Evolutionary conservation across 1,139 yeast species (phyloP).

Genomic region (Nakaseomyces glabratus): DNA sequence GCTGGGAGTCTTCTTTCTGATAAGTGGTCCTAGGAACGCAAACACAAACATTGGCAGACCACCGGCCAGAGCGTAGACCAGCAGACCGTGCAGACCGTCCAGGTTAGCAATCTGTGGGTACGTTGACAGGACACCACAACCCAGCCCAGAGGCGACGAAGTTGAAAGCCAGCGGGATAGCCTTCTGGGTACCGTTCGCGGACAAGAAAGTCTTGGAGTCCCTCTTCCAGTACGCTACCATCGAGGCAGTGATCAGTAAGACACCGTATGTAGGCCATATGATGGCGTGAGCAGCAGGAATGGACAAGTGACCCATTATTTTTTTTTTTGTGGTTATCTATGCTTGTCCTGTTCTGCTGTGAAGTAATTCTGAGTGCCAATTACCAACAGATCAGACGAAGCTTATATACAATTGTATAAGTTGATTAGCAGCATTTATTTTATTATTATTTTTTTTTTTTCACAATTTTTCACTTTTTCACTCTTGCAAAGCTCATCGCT

Average conservation of each 20-base stretch:
- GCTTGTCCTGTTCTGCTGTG: too few species aligned
- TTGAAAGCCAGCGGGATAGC: constrained; percentile 78
- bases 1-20: constrained; percentile 71
- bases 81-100: constrained; percentile 78
- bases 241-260: constrained; percentile 52
- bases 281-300: constrained; percentile 62
- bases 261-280: constrained; percentile 63
- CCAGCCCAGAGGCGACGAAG: constrained; percentile 88
- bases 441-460: constrained; percentile 1
- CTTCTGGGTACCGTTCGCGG: constrained; percentile 71
- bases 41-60: constrained; percentile 77
- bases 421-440: background rate
- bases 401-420: background rate
- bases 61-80: constrained; percentile 76
- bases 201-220: constrained; percentile 46
- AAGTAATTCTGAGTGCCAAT: background rate
- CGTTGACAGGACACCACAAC: constrained; percentile 81
- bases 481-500: too few species aligned
- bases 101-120: constrained; percentile 80
- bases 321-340: background rate
- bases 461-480: background rate
- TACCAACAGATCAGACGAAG: background rate
- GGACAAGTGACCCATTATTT: constrained; percentile 25
- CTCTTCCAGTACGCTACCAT: constrained; percentile 47
- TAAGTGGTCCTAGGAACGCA: constrained; percentile 73